These are phyloP conservation scores for Trametes cubensis DNA, from an alignment of 768 basidiomycete species.

Conservation along the genomic window DNA sequence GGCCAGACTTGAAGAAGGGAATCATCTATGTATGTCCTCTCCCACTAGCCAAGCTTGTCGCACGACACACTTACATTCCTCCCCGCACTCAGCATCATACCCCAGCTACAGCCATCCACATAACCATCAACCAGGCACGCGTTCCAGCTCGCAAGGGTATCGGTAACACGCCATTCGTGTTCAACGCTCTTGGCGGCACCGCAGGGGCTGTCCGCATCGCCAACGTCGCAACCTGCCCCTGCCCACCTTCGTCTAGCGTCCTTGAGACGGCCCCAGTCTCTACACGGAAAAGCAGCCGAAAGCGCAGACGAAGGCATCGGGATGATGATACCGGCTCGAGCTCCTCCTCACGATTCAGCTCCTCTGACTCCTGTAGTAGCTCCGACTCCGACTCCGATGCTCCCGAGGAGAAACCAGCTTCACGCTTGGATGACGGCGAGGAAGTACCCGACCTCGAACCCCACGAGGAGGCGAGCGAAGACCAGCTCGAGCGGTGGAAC, in stretches of 20 bases:
- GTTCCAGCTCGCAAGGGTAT: conserved; percentile 57
- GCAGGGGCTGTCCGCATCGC: conserved; percentile 28
- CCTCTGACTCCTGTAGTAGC: neutral
- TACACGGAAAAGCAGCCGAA: neutral
- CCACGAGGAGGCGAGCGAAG: conserved; percentile 18
- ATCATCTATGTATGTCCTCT: conserved; percentile 61
- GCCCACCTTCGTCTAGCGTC: neutral
- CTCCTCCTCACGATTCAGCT: neutral
- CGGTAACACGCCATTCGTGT: conserved; percentile 65
- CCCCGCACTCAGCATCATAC: conserved; percentile 52
- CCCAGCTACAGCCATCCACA: conserved; percentile 56
- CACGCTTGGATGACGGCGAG: neutral
- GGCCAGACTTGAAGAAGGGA: conserved; percentile 45
- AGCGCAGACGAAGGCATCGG: neutral
- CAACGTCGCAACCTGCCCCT: conserved; percentile 20
- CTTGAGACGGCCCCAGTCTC: conserved; percentile 6
- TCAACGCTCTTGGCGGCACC: conserved; percentile 44
- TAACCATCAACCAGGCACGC: conserved; percentile 58
- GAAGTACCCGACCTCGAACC: conserved; percentile 20
- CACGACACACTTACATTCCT: neutral
- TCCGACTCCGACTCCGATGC: neutral
- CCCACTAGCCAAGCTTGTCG: neutral
- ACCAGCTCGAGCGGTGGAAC: conserved; percentile 35
- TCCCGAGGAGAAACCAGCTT: conserved; percentile 5
- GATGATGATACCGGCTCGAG: neutral